Evolutionary conservation across 345 rosid species (phyloP), one percentile per base, ranked within the genome.

Genomic region (Acer yangbiense): DNA sequence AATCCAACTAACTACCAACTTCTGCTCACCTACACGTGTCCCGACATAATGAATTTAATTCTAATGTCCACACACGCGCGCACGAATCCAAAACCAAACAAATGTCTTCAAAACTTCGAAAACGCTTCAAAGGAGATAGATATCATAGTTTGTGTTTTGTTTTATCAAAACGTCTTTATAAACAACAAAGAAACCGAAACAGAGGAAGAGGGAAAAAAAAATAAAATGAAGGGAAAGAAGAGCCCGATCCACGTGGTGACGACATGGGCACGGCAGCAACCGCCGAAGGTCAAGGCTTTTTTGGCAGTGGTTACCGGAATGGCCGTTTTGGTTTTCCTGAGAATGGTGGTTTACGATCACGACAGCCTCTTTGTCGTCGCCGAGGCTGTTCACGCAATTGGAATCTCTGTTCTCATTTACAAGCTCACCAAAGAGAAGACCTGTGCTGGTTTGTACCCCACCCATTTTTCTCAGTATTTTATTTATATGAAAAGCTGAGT

Each of bases 311-410:
- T 90, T 0, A 79, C 90, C n/a, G 98, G 87, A 74, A 82, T 95
- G 85, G 82, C 87, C 23, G 88, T 92, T n/a, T 88, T 93, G 4
- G 89, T 93, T 11, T 71, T 95, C 72, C 82, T 95, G 7, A 92
- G 92, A 76, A 77, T 88, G 88, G 89, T 93, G 75, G 98, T 95
- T 7, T 87, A 93, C 68, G 99, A 92, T 81, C 97, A 95, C 84
- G 94, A 93, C 79, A 95, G 90, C 81, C 94, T 95, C 65, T 95
- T 92, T 66, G 94, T 95, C 57, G 93, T 94, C 39, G 91, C 99
- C 9, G 98, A 95, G 81, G 90, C 94, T 73, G 97, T 92, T 61
- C 99, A 93, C 61, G 89, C 97, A 70, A 57, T 93, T 14, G 98
- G 99, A 14, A 95, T 92, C 87, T 83, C 84, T 70, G 92, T 95